Evolutionary conservation across 2,329 filamentous ascomycete species (phyloP), one percentile per base, ranked within the genome.

Genomic region (Gyromitra esculenta): DNA sequence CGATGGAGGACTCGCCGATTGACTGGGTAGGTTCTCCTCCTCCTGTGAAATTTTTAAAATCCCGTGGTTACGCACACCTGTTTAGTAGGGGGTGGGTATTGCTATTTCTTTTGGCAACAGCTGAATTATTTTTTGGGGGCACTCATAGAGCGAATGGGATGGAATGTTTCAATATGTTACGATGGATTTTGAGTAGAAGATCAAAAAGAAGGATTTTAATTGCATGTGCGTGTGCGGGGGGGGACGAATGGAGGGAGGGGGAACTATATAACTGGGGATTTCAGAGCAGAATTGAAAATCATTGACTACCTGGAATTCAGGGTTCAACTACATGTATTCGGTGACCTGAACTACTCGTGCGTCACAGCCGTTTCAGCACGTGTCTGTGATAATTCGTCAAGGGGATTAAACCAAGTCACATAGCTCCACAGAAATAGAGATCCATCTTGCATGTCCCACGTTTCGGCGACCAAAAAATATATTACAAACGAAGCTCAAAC

Each of bases 1-100:
- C 21, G 11, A 37, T 70, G 52, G 75, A 77, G 41, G 75, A 77
- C 35, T 67, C 65, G 59, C 75, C 64, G 25, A 75, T 77, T 48
- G 64, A 77, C 56, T 77, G 75, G 75, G 75, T 77, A 31, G 21
- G 75, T 77, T 65, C 31, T 25, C 45, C 39, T 62, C 39, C 41
- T 59, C 50, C 52, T 35, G 39, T 41, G 18, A 15, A 5, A 9
- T n/a, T 37, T n/a, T 18, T 59, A 13, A 31, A 31, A 43, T 45
- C 11, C 1, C 6, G 18, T 37, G 8, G 43, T 37, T 54, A 9
- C 56, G 45, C n/a, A 37, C 37, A 37, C 31, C 15, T 37, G 37
- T 31, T 50, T 15, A 31, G 25, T 21, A 31, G n/a, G 13, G 15
- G 18, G n/a, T 37, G 54, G 9, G 11, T 5, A 35, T 9, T 25